Conservation (phyloP, 139 green algal species). For the Diplosphaera chodatii region DNA sequence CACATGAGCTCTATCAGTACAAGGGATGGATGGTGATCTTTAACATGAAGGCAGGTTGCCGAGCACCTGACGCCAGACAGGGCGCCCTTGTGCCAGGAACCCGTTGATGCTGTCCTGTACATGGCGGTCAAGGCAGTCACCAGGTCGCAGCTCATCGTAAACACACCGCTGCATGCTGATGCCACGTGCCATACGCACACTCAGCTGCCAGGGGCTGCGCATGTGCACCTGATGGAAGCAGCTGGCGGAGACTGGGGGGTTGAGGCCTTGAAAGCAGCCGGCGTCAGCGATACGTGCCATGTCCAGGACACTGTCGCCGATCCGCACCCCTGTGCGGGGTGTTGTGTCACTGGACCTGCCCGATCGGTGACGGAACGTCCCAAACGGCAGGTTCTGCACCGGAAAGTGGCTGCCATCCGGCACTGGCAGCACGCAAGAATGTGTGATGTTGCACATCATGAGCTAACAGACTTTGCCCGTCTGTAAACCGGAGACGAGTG, state of each 20-base stretch:
- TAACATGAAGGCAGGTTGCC: too few relatives aligned
- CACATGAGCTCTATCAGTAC: too few relatives aligned
- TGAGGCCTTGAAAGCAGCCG: constrained; percentile 36
- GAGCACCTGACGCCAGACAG: constrained; percentile 68
- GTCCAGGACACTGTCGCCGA: constrained; percentile 77
- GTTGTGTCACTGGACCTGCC: background rate
- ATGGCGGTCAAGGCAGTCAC: too few relatives aligned
- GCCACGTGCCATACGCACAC: too few relatives aligned
- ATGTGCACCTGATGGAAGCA: constrained; percentile 41
- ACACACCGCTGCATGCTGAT: too few relatives aligned
- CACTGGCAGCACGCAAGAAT: constrained; percentile 15
- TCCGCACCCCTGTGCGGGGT: constrained; percentile 52
- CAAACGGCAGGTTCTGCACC: constrained; percentile 81
- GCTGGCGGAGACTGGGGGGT: background rate
- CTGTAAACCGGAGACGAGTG: too few relatives aligned
- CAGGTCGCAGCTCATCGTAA: too few relatives aligned
- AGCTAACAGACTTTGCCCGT: too few relatives aligned
- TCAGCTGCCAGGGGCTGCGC: too few relatives aligned
- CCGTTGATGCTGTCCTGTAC: constrained; percentile 67
- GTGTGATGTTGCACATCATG: too few relatives aligned
- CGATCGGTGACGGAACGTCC: constrained; percentile 44
- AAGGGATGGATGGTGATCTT: too few relatives aligned
- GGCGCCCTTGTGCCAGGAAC: constrained; percentile 73
- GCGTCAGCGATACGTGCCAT: constrained; percentile 40
- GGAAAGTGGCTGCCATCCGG: constrained; percentile 43